A percentile compares a stretch with the other conserved stretches of the same genome.
phyloP scores from a whole-genome alignment of 2,329 filamentous ascomycete species.

The Amylocarpus encephaloides region DNA sequence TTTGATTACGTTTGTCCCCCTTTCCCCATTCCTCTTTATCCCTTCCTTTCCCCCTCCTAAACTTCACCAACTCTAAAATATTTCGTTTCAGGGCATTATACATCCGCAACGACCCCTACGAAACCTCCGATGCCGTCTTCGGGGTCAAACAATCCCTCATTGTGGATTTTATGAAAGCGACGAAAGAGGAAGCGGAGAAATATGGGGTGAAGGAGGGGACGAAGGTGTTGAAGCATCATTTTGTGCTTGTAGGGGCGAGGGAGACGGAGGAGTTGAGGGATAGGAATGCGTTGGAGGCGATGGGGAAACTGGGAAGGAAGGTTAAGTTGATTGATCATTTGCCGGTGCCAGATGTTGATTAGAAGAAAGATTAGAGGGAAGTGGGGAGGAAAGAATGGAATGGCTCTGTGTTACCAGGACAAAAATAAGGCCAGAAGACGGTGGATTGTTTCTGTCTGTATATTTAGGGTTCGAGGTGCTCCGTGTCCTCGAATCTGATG shows the following conservation, averaged over 20 bases:
- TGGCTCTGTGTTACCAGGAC: too few relatives aligned
- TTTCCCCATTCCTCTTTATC: not conserved
- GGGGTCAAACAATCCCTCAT: constrained; percentile 77
- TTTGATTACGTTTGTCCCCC: constrained; percentile 65
- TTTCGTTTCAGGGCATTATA: constrained; percentile 58
- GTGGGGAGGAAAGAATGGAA: not conserved
- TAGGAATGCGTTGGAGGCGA: constrained; percentile 58
- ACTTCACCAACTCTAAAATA: not conserved
- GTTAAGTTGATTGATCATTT: constrained; percentile 72
- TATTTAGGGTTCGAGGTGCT: too few relatives aligned
- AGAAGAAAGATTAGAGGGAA: not conserved
- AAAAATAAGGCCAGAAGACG: too few relatives aligned
- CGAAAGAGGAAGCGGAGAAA: constrained; percentile 47
- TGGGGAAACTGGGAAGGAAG: constrained; percentile 42
- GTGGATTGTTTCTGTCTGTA: too few relatives aligned
- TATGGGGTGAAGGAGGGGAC: constrained; percentile 60
- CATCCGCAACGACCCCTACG: constrained; percentile 70
- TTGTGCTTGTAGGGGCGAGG: constrained; percentile 66
- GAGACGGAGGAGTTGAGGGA: constrained; percentile 63
- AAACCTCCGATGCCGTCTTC: constrained; percentile 79
- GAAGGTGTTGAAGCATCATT: constrained; percentile 64
- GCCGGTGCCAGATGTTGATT: constrained; percentile 63
- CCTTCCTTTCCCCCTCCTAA: not conserved
- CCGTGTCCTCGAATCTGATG: too few relatives aligned
- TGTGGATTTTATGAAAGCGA: constrained; percentile 53